Base-by-base conservation (phyloP, 164 flowering plant species). In the Berberis thunbergii region DNA sequence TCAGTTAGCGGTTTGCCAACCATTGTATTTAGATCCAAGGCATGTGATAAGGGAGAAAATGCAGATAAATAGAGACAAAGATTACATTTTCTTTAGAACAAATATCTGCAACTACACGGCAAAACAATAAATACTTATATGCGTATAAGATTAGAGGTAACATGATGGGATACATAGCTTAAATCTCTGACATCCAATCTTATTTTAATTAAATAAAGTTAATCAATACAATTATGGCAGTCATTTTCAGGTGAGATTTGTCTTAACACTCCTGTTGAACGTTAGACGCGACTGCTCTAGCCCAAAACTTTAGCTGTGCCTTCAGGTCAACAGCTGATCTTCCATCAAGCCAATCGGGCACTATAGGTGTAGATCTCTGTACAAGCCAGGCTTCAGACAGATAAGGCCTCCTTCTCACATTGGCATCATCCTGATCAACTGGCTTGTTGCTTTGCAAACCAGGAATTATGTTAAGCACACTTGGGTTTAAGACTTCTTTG, bases 241-340 rank as follows among this genome's bases (percentile, higher is more conserved):
- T 49, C 57, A 63, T 63, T 43, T 12, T 54, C 54, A 61, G 12
- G 44, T 63, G 59, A 39, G 26, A 49, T 53, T 46, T 50, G 26
- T 57, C 12, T 10, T 67, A 67, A 61, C 73, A 70, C 45, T 69
- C 75, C 66, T 67, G 70, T 8, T 74, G 74, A 57, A 85, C 85
- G 57, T 85, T 84, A 7, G 86, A 81, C 12, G 97, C 97, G 58
- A 91, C 93, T 52, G 83, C 75, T 79, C 86, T 78, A 1, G 97
- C 97, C 97, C 97, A 91, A 53, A 73, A 83, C 79, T 77, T 91
- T 73, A 91, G 76, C 52, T 86, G 89, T 61, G 76, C 80, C 66
- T 91, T 91, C 83, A 85, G 78, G 63, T 85, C 88, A 43, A 76
- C 79, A 44, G 68, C 69, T 42, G 86, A 77, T 50, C 62, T 74